A percentile compares a stretch with the other conserved stretches of the same genome.
phyloP scores from a whole-genome alignment of 192 early-diverging fungal species.

The Funneliformis geosporum region DNA sequence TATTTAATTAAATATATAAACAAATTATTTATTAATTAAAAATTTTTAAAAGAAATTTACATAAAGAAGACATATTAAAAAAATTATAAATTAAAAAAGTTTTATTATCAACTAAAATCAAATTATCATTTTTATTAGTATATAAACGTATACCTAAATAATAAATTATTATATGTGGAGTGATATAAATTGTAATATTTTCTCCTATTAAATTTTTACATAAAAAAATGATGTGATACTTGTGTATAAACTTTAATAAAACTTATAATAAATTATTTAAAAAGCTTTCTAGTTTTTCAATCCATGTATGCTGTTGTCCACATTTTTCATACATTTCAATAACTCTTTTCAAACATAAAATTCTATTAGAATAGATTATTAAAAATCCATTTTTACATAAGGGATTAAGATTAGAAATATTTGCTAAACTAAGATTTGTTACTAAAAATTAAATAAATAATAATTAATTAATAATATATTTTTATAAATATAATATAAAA shows the following conservation, averaged over 20 bases:
- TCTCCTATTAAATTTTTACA: neutral
- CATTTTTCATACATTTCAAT: slow-evolving; percentile 5
- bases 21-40: neutral
- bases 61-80: neutral
- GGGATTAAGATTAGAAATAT: neutral
- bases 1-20: neutral
- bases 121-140: neutral
- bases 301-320: neutral
- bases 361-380: slow-evolving; percentile 5
- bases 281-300: neutral
- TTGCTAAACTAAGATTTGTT: neutral
- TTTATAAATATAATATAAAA: too few species aligned
- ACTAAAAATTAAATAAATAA: slow-evolving; percentile 4
- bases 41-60: neutral
- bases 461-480: too few species aligned
- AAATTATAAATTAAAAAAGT: neutral
- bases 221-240: neutral
- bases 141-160: neutral
- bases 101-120: slow-evolving; percentile 8
- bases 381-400: neutral
- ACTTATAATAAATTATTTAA: neutral
- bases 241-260: neutral
- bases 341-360: slow-evolving; percentile 10
- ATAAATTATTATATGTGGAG: neutral
- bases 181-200: neutral